Base-by-base conservation (phyloP, 306 rosid genomes). In the Lotus japonicus region DNA sequence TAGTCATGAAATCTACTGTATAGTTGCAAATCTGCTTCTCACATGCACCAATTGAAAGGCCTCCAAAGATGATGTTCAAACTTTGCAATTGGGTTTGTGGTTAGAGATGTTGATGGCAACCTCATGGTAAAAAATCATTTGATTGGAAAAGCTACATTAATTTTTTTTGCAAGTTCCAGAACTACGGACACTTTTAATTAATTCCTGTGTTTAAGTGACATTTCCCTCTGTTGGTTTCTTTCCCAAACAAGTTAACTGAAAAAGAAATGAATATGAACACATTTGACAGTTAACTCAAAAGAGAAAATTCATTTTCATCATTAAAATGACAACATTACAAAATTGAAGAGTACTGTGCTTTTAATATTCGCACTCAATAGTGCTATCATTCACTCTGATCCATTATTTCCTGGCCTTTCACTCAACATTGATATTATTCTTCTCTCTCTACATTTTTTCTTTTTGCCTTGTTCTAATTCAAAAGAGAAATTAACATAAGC, bases 241-340 rank as follows among this genome's bases (percentile, higher is more conserved):
- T 55, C 11, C 60, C 26, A 26, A 26, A 26, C 60, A 26, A 55
- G 60, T 55, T 11, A 9, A 9, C 18, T 12, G 60, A 55, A 55
- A 12, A 54, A 11, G 38, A 54, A 54, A 42, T 43, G 21, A 63
- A 8, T 6, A 7, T 38, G 42, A 38, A 46, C 52, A 41, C 10
- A 51, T 9, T 51, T 17, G 2, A 59, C 10, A 36, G 12, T 2
- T 7, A 18, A 55, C 28, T 59, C 7, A 26, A 28, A 33, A 69
- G 35, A 5, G 35, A 49, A 36, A 50, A 26, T 9, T 28, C 48
- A 10, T 50, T 33, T 67, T 48, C 68, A 67, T 67, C 55, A 50
- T 28, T 42, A 76, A 68, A 51, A 68, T 68, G 44, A 52, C 41
- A 31, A 11, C 66, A 63, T 21, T 41, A 64, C 56, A 57, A 23